Conservation (phyloP, 2,329 filamentous ascomycete species). For the Raffaelea arxii region DNA sequence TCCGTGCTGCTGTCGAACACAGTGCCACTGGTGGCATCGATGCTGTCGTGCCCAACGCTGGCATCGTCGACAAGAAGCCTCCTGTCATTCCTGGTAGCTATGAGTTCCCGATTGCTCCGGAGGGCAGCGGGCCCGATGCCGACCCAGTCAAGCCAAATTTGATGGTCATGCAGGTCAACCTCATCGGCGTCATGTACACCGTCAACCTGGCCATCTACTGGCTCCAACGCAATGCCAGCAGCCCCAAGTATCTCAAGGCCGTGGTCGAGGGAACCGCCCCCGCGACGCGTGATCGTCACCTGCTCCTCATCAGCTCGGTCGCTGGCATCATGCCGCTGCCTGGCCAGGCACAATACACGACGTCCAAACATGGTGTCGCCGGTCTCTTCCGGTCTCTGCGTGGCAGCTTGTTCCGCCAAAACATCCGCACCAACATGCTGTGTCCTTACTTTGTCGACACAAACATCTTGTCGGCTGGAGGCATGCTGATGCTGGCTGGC, state of each 20-base stretch:
- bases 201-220: slow-evolving; percentile 53
- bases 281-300: slow-evolving; percentile 40
- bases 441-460: slow-evolving; percentile 57
- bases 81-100: slow-evolving; percentile 23
- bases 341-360: slow-evolving; percentile 40
- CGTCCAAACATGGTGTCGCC: slow-evolving; percentile 55
- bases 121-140: slow-evolving; percentile 23
- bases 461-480: slow-evolving; percentile 38
- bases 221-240: slow-evolving; percentile 35
- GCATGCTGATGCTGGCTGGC: slow-evolving; percentile 46
- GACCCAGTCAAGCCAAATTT: slow-evolving; percentile 37
- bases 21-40: slow-evolving; percentile 48
- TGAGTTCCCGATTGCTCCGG: slow-evolving; percentile 27
- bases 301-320: slow-evolving; percentile 53
- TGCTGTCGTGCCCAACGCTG: slow-evolving; percentile 56
- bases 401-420: slow-evolving; percentile 31
- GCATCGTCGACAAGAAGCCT: slow-evolving; percentile 35
- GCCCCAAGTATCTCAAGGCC: slow-evolving; percentile 3
- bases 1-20: slow-evolving; percentile 45
- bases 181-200: slow-evolving; percentile 54
- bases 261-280: slow-evolving; percentile 7
- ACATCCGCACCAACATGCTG: slow-evolving; percentile 54
- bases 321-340: slow-evolving; percentile 38
- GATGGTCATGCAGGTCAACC: slow-evolving; percentile 49
- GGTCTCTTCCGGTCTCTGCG: slow-evolving; percentile 53